Evolutionary conservation across 1,284 basidiomycete species (phyloP).

Genomic region (Cronartium ribicola): DNA sequence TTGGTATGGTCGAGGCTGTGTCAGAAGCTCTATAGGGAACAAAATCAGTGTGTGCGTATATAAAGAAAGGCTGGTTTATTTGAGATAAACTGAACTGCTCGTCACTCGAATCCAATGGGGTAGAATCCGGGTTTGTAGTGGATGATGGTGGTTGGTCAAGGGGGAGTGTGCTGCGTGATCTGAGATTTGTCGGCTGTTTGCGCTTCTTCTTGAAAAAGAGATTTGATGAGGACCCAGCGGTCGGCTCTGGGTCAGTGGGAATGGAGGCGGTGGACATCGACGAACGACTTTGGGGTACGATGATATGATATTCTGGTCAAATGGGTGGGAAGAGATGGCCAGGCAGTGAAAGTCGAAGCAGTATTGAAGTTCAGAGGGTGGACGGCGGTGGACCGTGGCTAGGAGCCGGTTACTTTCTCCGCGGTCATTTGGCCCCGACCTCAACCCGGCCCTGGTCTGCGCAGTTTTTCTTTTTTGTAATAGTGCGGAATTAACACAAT

Average conservation of each 20-base stretch:
- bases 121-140: neutral
- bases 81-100: neutral
- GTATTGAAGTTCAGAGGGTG: neutral
- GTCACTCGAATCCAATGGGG: neutral
- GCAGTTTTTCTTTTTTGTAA: too few species aligned
- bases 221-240: neutral
- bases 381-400: too few species aligned
- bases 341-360: neutral
- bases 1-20: conserved; percentile 37
- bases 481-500: too few species aligned
- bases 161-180: neutral
- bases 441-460: too few species aligned
- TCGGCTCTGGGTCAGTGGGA: neutral
- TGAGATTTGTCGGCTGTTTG: neutral
- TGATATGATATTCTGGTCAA: neutral
- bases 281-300: too few species aligned
- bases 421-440: too few species aligned
- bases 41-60: neutral
- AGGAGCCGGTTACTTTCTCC: too few species aligned
- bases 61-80: neutral
- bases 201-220: conserved; percentile 5
- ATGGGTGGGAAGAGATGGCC: conserved; percentile 1
- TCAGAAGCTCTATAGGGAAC: neutral
- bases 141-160: neutral
- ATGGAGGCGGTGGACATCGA: too few species aligned